These are phyloP conservation scores for Phytophthora pini DNA, from an alignment of 352 stramenopile genomes.

Conservation along the genomic window DNA sequence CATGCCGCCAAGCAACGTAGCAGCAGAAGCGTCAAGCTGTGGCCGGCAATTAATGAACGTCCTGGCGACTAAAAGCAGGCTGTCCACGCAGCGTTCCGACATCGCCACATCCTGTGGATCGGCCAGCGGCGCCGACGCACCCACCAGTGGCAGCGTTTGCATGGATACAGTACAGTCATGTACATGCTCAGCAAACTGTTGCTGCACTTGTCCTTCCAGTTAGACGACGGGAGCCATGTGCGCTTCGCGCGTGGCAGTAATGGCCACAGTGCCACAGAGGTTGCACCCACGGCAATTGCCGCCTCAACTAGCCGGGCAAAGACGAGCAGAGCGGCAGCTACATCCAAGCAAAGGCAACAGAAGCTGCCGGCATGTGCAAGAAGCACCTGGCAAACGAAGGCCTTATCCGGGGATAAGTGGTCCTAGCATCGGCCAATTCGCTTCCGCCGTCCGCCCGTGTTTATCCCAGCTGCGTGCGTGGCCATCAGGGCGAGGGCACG, in stretches of 20 bases:
- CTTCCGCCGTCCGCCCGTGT: constrained; percentile 10
- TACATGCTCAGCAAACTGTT: not conserved
- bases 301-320: constrained; percentile 16
- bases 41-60: constrained; percentile 1
- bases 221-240: constrained; percentile 4
- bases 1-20: constrained; percentile 5
- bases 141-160: constrained; percentile 2
- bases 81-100: constrained; percentile 26
- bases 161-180: no score
- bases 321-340: not conserved
- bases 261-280: constrained; percentile 15
- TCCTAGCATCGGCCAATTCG: not conserved
- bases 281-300: constrained; percentile 9
- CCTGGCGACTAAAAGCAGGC: constrained; percentile 18
- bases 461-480: constrained; percentile 13
- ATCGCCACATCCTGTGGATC: constrained; percentile 17
- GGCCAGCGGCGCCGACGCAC: not conserved
- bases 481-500: constrained; percentile 3
- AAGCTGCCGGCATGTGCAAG: not conserved
- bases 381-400: not conserved
- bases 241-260: constrained; percentile 12
- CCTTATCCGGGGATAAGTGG: not conserved
- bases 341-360: not conserved
- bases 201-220: constrained; percentile 16
- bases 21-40: constrained; percentile 7